Evolutionary conservation across 805 yeast species (phyloP).

Genomic region (Yueomyces sinensis): DNA sequence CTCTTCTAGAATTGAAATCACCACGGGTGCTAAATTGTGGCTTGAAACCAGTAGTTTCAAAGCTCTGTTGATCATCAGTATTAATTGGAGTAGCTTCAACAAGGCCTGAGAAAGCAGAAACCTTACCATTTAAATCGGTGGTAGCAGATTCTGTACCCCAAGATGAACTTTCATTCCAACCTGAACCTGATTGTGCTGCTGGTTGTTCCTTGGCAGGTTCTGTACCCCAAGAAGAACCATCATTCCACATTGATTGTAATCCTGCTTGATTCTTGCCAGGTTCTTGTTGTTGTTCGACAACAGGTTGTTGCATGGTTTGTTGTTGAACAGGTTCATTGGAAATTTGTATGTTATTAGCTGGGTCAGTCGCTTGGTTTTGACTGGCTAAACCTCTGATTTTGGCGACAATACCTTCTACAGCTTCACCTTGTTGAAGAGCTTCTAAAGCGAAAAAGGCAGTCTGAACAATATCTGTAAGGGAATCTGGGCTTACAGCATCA

Average conservation of each 20-base stretch:
- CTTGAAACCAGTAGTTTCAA: constrained; percentile 7
- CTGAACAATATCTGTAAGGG: constrained; percentile 43
- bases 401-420: constrained; percentile 18
- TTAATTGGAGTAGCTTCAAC: constrained; percentile 2
- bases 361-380: neutral
- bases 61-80: constrained; percentile 2
- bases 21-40: constrained; percentile 14
- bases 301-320: constrained; percentile 4
- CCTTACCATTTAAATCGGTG: too few relatives aligned
- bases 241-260: neutral
- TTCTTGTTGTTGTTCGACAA: neutral
- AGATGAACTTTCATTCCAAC: neutral
- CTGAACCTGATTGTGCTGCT: neutral
- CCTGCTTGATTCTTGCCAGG: neutral
- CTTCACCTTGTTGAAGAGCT: constrained; percentile 26
- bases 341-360: constrained; percentile 1
- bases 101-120: neutral
- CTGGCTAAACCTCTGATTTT: constrained; percentile 15
- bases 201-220: constrained; percentile 3
- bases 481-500: constrained; percentile 46
- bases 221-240: constrained; percentile 1
- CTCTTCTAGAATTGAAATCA: constrained; percentile 10
- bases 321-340: constrained; percentile 5
- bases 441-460: constrained; percentile 45
- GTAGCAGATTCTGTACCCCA: constrained; percentile 3